Conservation (phyloP, 306 rosid species). For the Bauhinia variegata region DNA sequence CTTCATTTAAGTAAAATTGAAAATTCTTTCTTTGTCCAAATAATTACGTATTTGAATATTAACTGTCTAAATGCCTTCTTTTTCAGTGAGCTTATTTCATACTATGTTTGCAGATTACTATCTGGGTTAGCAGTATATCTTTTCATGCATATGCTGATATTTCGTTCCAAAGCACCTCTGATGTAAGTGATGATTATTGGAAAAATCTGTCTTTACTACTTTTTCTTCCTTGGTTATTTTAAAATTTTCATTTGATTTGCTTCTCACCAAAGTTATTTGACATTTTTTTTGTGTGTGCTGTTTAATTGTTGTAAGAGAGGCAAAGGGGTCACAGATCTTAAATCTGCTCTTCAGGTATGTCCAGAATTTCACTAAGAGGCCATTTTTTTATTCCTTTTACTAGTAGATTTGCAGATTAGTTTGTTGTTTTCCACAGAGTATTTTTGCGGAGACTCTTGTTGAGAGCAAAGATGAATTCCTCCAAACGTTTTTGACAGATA, state of each 20-base stretch:
- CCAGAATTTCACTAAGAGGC: neutral
- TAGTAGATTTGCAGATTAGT: conserved; percentile 29
- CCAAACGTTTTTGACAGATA: conserved; percentile 56
- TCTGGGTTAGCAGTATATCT: conserved; percentile 83
- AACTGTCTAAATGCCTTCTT: neutral
- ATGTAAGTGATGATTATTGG: conserved; percentile 62
- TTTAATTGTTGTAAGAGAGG: conserved; percentile 66
- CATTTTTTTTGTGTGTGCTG: conserved; percentile 24
- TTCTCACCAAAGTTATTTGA: conserved; percentile 4
- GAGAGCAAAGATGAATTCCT: conserved; percentile 82
- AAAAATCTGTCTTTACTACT: neutral
- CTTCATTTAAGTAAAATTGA: neutral
- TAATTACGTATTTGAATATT: neutral
- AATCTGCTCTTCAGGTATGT: conserved; percentile 74
- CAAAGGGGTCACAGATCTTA: conserved; percentile 87
- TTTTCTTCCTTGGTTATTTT: conserved; percentile 15
- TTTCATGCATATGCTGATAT: conserved; percentile 80
- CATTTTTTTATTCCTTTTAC: conserved; percentile 14
- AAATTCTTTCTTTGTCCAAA: neutral
- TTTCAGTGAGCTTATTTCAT: conserved; percentile 24
- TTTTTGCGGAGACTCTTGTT: conserved; percentile 84
- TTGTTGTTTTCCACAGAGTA: conserved; percentile 57
- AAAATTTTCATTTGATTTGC: conserved; percentile 15
- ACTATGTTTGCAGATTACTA: conserved; percentile 60
- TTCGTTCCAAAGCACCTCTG: conserved; percentile 60